phyloP scores from a whole-genome alignment of 2,329 filamentous ascomycete species.

The Cryphonectria naterciae region DNA sequence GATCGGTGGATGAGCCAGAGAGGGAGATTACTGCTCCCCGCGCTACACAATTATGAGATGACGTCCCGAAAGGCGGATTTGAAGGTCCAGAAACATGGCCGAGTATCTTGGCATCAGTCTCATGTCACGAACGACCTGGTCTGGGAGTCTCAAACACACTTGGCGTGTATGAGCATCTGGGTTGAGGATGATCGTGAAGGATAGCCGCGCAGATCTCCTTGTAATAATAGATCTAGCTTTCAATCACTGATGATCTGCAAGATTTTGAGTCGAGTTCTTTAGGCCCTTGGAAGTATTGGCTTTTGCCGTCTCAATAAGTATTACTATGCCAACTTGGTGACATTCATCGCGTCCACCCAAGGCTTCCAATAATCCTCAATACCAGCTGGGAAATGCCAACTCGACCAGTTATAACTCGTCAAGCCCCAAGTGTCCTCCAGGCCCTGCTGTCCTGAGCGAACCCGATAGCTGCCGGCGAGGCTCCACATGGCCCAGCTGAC shows the following conservation, averaged over 20 bases:
- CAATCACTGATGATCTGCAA: background rate
- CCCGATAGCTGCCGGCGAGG: constrained; percentile 52
- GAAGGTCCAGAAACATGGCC: constrained; percentile 11
- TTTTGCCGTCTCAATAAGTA: background rate
- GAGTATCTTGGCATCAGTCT: constrained; percentile 27
- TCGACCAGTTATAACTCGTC: constrained; percentile 50
- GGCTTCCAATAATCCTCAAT: constrained; percentile 56
- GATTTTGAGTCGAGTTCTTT: background rate
- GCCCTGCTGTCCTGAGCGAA: constrained; percentile 49
- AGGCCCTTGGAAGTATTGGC: background rate
- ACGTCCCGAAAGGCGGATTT: background rate
- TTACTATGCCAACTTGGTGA: constrained; percentile 22
- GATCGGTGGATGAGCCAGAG: background rate
- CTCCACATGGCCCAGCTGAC: constrained; percentile 56
- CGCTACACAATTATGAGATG: constrained; percentile 16
- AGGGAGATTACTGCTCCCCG: background rate
- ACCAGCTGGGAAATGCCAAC: constrained; percentile 49
- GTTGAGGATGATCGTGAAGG: background rate
- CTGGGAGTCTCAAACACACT: constrained; percentile 17
- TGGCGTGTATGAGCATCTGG: constrained; percentile 16
- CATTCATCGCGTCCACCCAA: constrained; percentile 50
- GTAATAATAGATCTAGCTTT: background rate
- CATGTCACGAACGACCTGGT: background rate
- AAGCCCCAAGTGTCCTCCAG: constrained; percentile 53
- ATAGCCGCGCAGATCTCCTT: background rate